A percentile compares a stretch with the other conserved stretches of the same genome.
Conservation (phyloP, 441 rosid species). For the Geranium incanum region DNA sequence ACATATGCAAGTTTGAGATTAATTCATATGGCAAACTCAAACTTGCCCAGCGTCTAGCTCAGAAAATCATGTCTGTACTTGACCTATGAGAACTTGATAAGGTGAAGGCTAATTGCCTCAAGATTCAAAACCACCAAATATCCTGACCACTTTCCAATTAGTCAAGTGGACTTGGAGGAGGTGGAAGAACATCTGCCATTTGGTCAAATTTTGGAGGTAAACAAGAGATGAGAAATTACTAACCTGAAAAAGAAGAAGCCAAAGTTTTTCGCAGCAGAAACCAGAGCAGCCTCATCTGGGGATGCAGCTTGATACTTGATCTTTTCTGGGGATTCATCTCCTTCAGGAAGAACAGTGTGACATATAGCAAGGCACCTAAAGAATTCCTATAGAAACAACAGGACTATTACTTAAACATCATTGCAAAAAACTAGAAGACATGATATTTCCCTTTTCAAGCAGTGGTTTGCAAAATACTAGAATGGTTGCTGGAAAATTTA, state of each 20-base stretch:
- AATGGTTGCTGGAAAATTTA: neutral
- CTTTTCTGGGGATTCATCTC: conserved; percentile 93
- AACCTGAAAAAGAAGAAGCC: conserved; percentile 97
- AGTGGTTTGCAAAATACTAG: neutral
- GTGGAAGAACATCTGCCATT: neutral
- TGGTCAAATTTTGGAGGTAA: conserved; percentile 1
- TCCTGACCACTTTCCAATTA: neutral
- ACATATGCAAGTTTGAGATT: neutral
- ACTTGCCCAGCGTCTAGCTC: neutral
- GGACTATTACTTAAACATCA: conserved; percentile 9
- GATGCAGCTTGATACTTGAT: conserved; percentile 98
- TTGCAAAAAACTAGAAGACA: conserved; percentile 7
- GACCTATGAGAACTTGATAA: neutral
- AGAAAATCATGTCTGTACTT: neutral
- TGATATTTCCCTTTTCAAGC: neutral
- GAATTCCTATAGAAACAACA: conserved; percentile 57
- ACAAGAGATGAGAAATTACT: conserved; percentile 12
- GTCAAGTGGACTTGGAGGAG: neutral
- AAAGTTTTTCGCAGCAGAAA: conserved; percentile 93
- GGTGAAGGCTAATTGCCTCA: neutral
- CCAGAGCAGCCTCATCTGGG: conserved; percentile 99
- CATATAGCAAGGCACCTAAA: conserved; percentile 89
- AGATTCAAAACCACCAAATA: neutral
- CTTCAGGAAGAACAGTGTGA: conserved; percentile 99
- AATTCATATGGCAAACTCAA: neutral